Evolutionary conservation across 495 filamentous ascomycete species (phyloP).

Genomic region (Penicilliopsis zonata): DNA sequence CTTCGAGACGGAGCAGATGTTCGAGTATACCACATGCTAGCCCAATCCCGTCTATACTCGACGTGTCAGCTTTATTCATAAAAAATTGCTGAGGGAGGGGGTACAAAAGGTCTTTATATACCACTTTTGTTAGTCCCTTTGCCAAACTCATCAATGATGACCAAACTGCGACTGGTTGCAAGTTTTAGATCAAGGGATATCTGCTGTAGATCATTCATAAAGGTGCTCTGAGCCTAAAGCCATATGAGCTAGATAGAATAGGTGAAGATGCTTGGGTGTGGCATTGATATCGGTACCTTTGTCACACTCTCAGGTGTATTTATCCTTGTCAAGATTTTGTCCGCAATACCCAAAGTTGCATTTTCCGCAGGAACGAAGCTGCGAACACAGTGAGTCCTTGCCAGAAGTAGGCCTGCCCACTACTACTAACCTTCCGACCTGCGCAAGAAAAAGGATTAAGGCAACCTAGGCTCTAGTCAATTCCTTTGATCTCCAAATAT

Average conservation of each 20-base stretch:
- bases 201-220: constrained; percentile 88
- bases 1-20: constrained; percentile 48
- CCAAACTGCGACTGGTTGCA: constrained; percentile 61
- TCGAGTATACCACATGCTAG: constrained; percentile 74
- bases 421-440: constrained; percentile 58
- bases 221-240: constrained; percentile 67
- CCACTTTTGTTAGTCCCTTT: constrained; percentile 75
- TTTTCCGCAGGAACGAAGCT: constrained; percentile 74
- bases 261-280: background rate
- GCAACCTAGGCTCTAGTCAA: constrained; percentile 45
- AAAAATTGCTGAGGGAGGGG: background rate
- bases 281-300: constrained; percentile 37
- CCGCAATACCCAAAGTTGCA: constrained; percentile 77
- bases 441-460: constrained; percentile 87
- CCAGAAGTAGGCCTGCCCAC: background rate
- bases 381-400: constrained; percentile 1
- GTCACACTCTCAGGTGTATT: constrained; percentile 81
- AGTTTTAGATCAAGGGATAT: constrained; percentile 68
- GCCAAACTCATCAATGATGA: constrained; percentile 92
- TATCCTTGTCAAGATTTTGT: constrained; percentile 85
- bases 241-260: constrained; percentile 2
- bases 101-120: constrained; percentile 8
- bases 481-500: no score
- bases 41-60: constrained; percentile 70
- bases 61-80: no score